These are phyloP conservation scores for Fusarium xylarioides DNA, from an alignment of 2,329 filamentous ascomycete species.

Conservation along the genomic window DNA sequence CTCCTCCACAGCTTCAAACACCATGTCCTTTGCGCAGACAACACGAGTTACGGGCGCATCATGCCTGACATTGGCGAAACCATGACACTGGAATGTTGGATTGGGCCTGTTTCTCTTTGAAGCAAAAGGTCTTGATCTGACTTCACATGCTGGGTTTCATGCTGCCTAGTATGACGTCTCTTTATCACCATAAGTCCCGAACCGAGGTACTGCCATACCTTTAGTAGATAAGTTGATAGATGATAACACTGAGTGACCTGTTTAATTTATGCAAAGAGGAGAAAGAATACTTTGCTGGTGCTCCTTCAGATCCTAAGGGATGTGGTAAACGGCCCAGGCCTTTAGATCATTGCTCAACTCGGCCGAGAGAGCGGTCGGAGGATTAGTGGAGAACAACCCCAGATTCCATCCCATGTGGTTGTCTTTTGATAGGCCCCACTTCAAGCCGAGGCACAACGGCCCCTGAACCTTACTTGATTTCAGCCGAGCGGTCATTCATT, in stretches of 20 bases:
- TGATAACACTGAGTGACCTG: neutral
- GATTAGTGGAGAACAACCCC: slow-evolving; percentile 20
- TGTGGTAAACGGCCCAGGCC: slow-evolving; percentile 12
- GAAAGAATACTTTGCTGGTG: neutral
- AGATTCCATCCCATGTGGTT: slow-evolving; percentile 17
- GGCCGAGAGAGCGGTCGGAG: slow-evolving; percentile 29
- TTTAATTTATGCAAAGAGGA: neutral
- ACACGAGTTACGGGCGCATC: neutral
- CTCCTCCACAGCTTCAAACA: neutral
- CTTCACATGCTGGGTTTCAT: neutral
- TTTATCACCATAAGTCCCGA: neutral
- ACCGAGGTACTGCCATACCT: neutral
- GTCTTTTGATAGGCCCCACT: slow-evolving; percentile 5
- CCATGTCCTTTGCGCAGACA: neutral
- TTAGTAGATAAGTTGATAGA: neutral
- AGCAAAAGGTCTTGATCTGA: neutral
- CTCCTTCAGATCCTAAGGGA: too few species aligned
- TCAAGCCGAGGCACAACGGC: slow-evolving; percentile 32
- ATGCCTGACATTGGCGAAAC: too few species aligned
- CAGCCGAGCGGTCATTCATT: neutral
- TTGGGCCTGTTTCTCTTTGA: neutral
- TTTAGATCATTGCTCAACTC: slow-evolving; percentile 16
- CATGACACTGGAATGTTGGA: neutral
- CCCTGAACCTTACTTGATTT: neutral
- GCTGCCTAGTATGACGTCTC: neutral